phyloP scores from a whole-genome alignment of 805 yeast species.

The Saturnispora hagleri region DNA sequence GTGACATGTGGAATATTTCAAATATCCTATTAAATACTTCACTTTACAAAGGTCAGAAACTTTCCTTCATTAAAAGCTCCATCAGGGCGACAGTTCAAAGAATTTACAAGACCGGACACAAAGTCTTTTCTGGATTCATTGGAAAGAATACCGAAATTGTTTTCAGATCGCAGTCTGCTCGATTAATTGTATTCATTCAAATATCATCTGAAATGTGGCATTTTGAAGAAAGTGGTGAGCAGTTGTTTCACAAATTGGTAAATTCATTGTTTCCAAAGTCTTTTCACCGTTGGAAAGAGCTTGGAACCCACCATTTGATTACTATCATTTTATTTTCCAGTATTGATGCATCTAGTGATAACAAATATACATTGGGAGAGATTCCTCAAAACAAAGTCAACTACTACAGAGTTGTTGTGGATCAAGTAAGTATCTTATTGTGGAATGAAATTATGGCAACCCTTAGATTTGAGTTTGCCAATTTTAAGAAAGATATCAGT shows the following conservation, averaged over 20 bases:
- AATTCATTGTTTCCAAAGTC: conserved; percentile 88
- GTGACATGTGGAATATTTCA: conserved; percentile 87
- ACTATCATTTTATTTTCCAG: conserved; percentile 84
- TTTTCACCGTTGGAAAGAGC: conserved; percentile 77
- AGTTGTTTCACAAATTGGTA: conserved; percentile 83
- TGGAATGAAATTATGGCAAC: conserved; percentile 93
- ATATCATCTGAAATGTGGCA: conserved; percentile 96
- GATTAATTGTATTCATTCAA: conserved; percentile 74
- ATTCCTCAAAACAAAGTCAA: conserved; percentile 58
- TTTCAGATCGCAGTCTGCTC: conserved; percentile 86
- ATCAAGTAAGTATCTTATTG: conserved; percentile 77
- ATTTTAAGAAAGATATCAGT: conserved; percentile 67
- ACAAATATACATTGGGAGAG: conserved; percentile 60
- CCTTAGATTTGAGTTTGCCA: conserved; percentile 73
- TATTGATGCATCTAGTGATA: conserved; percentile 44
- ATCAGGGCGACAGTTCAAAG: conserved; percentile 57
- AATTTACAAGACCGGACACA: conserved; percentile 58
- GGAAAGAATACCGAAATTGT: conserved; percentile 70
- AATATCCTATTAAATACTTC: conserved; percentile 52
- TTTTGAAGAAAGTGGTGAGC: conserved; percentile 93
- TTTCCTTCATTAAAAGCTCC: conserved; percentile 49
- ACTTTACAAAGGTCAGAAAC: conserved; percentile 54
- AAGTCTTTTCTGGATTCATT: conserved; percentile 66
- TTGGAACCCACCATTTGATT: conserved; percentile 82
- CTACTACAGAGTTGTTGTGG: conserved; percentile 89